Base-by-base conservation (phyloP, 805 yeast species). In the Candida patagonica region DNA sequence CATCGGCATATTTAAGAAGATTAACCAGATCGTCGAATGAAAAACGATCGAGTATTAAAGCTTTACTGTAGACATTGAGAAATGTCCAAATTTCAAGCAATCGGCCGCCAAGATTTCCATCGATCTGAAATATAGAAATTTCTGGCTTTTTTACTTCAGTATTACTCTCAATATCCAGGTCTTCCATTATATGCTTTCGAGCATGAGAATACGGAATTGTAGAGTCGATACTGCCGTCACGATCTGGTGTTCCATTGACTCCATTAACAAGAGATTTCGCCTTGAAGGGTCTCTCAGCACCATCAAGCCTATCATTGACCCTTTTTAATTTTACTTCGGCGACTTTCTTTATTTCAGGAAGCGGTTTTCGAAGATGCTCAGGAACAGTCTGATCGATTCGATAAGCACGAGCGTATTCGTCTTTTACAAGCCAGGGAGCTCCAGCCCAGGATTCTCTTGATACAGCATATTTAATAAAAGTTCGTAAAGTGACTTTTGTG, bases 381-480 rank as follows among this genome's bases (percentile, higher is more conserved):
- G 63, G 64, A 13, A 59, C 42, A 19, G 26, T 41, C 29, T 57
- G 55, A 30, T 60, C 62, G 15, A 85, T 81, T 48, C 83, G 63
- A 56, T 78, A 85, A 50, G 71, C 70, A 41, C 67, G 68, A 0
- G 92, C 92, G 57, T 74, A 85, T 48, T 79, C 78, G 20, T 74
- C 76, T 55, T 80, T 82, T 12, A 92, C 92, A 16, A 89, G 77
- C 97, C 97, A 92, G 2, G 97, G 97, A 2, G 96, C 89, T 2
- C 97, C 96, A 31, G 79, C 68, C 68, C 82, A 84, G 40, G 80
- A 71, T 1, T 88, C 83, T 41, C 95, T 74, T 6, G 81, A 69
- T 56, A 85, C 71, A 33, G 85, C 72, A 56, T 83, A 70, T 60
- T 88, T 83, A 56, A 88, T 70, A 56, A 92, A 79, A n/a, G 95